Percentiles rank a stretch among this genome's conserved stretches.
Evolutionary conservation across 495 filamentous ascomycete species (phyloP).

Genomic region (Penicillium daleae): DNA sequence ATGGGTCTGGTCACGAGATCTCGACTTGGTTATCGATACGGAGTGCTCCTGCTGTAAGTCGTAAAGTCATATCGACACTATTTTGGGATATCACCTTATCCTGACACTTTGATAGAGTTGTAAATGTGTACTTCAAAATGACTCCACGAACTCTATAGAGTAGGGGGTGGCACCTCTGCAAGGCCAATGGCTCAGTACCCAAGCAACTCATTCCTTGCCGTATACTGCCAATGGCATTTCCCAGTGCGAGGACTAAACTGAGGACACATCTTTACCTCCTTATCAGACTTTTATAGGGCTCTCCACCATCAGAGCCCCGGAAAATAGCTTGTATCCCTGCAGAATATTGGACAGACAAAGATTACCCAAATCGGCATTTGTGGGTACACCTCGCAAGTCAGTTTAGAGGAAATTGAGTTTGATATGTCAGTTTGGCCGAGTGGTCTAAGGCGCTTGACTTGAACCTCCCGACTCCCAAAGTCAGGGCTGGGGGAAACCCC

Average conservation of each 20-base stretch:
- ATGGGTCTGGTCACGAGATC: conserved; percentile 22
- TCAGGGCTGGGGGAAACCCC: background rate
- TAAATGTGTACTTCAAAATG: background rate
- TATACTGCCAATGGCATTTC: background rate
- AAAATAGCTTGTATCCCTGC: background rate
- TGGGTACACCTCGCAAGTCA: background rate
- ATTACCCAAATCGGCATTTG: no score
- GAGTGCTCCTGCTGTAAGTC: no score
- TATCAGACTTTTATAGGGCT: background rate
- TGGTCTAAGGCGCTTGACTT: conserved; percentile 11
- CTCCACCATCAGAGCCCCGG: background rate
- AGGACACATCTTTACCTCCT: background rate
- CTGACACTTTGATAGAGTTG: background rate
- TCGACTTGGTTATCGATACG: background rate
- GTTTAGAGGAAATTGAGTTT: background rate
- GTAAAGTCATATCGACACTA: no score
- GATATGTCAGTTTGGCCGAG: conserved; percentile 9
- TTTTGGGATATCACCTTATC: no score
- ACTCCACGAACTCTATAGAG: no score
- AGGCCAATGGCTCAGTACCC: no score
- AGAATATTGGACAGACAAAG: background rate
- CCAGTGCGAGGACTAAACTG: background rate
- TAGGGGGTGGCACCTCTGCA: no score
- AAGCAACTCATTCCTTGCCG: no score
- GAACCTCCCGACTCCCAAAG: conserved; percentile 1